Evolutionary conservation across 2,329 filamentous ascomycete species (phyloP).

Genomic region (Colletotrichum ledebouriae): DNA sequence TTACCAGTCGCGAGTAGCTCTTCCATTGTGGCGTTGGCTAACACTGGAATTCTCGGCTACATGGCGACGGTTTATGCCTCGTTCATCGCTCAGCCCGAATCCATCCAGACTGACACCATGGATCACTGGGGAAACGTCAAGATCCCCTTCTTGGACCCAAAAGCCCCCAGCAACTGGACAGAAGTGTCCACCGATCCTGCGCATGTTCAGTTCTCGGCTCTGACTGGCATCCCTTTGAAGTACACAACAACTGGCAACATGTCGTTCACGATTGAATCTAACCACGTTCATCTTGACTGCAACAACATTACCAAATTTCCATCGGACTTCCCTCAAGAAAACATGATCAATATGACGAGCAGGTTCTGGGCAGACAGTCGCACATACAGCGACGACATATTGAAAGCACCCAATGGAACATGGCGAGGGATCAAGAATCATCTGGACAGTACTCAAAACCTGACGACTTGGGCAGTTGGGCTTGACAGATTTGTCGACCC

Average conservation of each 20-base stretch:
- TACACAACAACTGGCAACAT: constrained; percentile 6
- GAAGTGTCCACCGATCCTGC: neutral
- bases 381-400: constrained; percentile 4
- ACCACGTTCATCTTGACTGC: constrained; percentile 29
- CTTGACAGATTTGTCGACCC: constrained; percentile 15
- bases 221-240: constrained; percentile 22
- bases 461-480: constrained; percentile 6
- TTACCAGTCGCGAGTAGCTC: neutral
- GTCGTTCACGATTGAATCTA: constrained; percentile 24
- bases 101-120: constrained; percentile 42
- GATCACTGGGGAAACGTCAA: constrained; percentile 49
- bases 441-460: neutral
- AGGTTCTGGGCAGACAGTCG: neutral
- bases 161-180: neutral
- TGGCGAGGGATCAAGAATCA: constrained; percentile 5
- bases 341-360: constrained; percentile 7
- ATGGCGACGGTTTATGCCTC: constrained; percentile 37
- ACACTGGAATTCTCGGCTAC: neutral
- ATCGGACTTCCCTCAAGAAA: neutral
- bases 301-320: constrained; percentile 17
- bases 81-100: constrained; percentile 43
- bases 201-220: neutral
- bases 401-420: constrained; percentile 4
- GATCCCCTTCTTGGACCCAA: constrained; percentile 43
- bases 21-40: neutral